Base-by-base conservation (phyloP, 2,329 filamentous ascomycete species). In the Fusarium equiseti region DNA sequence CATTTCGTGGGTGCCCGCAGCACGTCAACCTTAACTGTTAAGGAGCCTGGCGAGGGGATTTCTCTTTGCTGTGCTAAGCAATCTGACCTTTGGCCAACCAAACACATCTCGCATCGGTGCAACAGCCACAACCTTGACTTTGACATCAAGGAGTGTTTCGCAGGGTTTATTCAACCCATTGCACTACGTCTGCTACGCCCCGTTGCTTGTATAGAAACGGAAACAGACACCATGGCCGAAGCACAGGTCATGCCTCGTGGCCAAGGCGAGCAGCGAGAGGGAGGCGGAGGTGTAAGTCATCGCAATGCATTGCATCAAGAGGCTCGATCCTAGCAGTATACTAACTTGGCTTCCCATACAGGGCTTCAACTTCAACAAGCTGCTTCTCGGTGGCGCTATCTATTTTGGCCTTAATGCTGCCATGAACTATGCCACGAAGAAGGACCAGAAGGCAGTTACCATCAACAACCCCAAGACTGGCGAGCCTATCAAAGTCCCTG, bases 391-490 rank as follows among this genome's bases (percentile, higher is more conserved):
- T 52, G 82, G 85, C 31, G 82, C 83, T 63, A 81, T 89, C 75
- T 90, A 88, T 78, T 82, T 90, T 68, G 88, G 84, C 57, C 83
- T 90, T 79, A 89, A 91, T 76, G 79, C 87, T 60, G 75, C 86
- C 59, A 83, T 90, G 81, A 85, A 84, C 76, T 85, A 87, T 76
- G 82, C 88, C 67, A 80, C 82, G 69, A 81, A 82, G 48, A 86
- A 83, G 74, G 81, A 84, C 59, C 81, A 83, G 66, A 79, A 81
- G 49, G 84, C 82, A 52, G 83, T 85, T 55, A 80, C 83, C 32
- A 81, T 83, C 22, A 83, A 83, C 73, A 83, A 87, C 63, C 83
- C 87, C 59, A 72, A 73, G 26, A 80, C 82, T 22, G 89, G 88
- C 62, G 83, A 87, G 49, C 73, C 82, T 18, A 82, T 90, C 70